Evolutionary conservation across 176 grass and related monocot genomes (phyloP), one percentile per base, ranked within the genome.

Genomic region (Musa schizocarpa): DNA sequence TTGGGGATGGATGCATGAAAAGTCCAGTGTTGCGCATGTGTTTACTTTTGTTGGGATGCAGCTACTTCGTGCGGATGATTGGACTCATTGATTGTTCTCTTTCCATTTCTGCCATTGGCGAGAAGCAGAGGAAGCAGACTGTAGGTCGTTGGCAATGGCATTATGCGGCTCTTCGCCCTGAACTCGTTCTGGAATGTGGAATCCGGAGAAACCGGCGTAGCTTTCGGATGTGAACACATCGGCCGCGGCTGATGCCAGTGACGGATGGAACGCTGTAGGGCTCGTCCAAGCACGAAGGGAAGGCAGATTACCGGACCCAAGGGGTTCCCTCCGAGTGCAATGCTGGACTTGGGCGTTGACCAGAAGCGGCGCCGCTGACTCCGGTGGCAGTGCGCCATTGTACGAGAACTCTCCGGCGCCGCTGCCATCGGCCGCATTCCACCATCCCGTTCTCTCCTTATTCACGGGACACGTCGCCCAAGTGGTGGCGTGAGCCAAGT

Each of bases 261-360:
- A 43, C 4, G 34, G 34, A 6, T 43, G 34, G 16, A 61, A 9
- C 0, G 24, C 54, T 3, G 25, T 3, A 6, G 73, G 73, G 43
- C n/a, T 54, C 26, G 54, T 59, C 73, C 54, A 75, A 12, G 25
- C 73, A 2, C 54, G 73, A 59, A 75, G 22, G 8, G 25, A 43
- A 11, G 54, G 16, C 14, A 43, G 61, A 26, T 43, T 11, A 75
- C 25, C 48, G 54, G 73, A 61, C 54, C 61, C 54, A 75, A 75
- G 54, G 73, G 73, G 53, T 75, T 58, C 73, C 73, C 54, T 75
- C 73, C 48, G 54, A 61, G 54, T n/a, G 24, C 50, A 21, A 53
- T 61, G 17, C 26, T 43, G 73, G 73, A 12, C 17, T 75, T 61
- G 73, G 54, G 16, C 5, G 26, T 52, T 50, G 9, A 43, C 26